Evolutionary conservation across 208 protist species (phyloP).

Genomic region (Acanthamoeba castellanii): DNA sequence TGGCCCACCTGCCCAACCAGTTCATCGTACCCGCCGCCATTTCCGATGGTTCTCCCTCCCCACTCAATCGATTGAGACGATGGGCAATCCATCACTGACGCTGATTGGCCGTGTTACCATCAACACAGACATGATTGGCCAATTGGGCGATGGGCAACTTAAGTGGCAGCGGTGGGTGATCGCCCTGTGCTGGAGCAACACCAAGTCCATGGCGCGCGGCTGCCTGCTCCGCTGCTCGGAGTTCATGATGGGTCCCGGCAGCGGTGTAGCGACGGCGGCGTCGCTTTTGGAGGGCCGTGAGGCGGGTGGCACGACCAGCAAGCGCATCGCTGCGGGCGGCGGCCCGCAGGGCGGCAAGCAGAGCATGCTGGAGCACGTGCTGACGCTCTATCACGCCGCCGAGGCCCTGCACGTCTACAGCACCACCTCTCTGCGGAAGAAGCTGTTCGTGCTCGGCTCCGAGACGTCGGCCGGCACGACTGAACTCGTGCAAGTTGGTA

Average conservation of each 20-base stretch:
- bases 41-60: neutral
- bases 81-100: neutral
- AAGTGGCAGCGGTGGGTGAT: slow-evolving; percentile 35
- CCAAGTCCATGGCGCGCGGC: neutral
- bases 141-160: neutral
- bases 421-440: neutral
- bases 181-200: slow-evolving; percentile 42
- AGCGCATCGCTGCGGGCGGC: neutral
- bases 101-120: neutral
- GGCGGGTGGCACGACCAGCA: neutral
- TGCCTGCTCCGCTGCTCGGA: neutral
- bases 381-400: neutral
- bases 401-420: slow-evolving; percentile 18
- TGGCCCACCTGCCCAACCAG: neutral
- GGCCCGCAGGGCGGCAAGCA: neutral
- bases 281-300: neutral
- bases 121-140: neutral
- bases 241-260: neutral
- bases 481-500: neutral
- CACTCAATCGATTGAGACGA: neutral
- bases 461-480: neutral
- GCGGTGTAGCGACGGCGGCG: neutral
- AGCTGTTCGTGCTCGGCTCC: neutral
- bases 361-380: neutral
- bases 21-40: slow-evolving; percentile 40